A percentile compares a stretch with the other conserved stretches of the same genome.
phyloP scores from a whole-genome alignment of 345 rosid genomes.

The Xanthoceras sorbifolium region DNA sequence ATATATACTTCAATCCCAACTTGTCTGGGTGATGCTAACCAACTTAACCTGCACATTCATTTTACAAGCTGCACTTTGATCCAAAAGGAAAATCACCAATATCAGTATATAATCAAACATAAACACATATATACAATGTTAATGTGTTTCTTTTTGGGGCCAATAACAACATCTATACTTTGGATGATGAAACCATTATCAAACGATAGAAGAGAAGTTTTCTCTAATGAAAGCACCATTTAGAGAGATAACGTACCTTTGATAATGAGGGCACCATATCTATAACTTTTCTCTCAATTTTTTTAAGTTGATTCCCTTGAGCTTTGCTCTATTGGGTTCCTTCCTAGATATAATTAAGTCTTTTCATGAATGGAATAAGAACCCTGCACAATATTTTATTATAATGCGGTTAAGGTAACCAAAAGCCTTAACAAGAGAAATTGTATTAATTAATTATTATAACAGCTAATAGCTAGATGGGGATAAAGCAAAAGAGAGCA shows the following conservation, averaged over 20 bases:
- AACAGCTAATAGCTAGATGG: constrained; percentile 17
- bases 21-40: no score
- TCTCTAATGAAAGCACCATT: no score
- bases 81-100: no score
- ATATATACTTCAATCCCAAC: no score
- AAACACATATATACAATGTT: no score
- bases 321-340: constrained; percentile 16
- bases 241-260: neutral
- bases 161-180: no score
- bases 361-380: constrained; percentile 33
- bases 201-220: no score
- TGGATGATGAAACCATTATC: no score
- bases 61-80: no score
- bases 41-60: no score
- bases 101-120: no score
- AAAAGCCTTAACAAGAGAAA: constrained; percentile 18
- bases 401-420: constrained; percentile 4
- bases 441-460: constrained; percentile 2
- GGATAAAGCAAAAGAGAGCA: constrained; percentile 31
- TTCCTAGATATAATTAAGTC: constrained; percentile 17
- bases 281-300: neutral
- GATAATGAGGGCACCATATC: constrained; percentile 20
- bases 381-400: constrained; percentile 15
- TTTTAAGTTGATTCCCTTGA: neutral
- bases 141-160: no score